Evolutionary conservation across 2,329 filamentous ascomycete species (phyloP).

Genomic region (Fusarium humuli): DNA sequence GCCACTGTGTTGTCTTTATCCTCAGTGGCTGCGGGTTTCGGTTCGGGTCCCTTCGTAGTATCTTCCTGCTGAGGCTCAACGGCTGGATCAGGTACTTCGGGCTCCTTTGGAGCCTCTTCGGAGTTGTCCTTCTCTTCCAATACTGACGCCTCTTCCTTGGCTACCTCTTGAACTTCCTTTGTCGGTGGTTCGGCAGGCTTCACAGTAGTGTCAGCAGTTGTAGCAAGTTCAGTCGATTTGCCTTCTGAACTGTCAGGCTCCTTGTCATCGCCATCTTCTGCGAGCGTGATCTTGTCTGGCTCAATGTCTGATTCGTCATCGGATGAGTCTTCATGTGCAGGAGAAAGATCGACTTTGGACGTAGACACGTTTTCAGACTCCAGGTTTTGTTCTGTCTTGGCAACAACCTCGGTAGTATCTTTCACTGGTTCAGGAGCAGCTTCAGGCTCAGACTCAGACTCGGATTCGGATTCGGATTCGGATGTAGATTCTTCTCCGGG

Average conservation of each 20-base stretch:
- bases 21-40: conserved; percentile 9
- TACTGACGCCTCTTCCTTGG: conserved; percentile 3
- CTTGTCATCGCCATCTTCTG: conserved; percentile 2
- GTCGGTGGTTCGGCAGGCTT: conserved; percentile 5
- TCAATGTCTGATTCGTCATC: conserved; percentile 4
- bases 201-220: conserved; percentile 1
- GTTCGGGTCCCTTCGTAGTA: not conserved
- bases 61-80: conserved; percentile 11
- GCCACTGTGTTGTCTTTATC: not conserved
- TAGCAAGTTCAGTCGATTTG: not conserved
- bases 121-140: conserved; percentile 10
- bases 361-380: not conserved
- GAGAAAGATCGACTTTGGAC: not conserved
- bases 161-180: conserved; percentile 2
- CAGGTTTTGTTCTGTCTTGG: not conserved
- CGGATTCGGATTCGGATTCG: not conserved
- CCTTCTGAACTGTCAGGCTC: not conserved
- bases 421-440: not conserved
- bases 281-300: not conserved
- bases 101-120: conserved; percentile 14
- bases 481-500: conserved; percentile 1
- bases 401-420: not conserved
- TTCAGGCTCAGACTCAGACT: conserved; percentile 1
- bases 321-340: conserved; percentile 2
- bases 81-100: not conserved